Evolutionary conservation across 257 asterid genomes (phyloP).

Genomic region (Asclepias syriaca): DNA sequence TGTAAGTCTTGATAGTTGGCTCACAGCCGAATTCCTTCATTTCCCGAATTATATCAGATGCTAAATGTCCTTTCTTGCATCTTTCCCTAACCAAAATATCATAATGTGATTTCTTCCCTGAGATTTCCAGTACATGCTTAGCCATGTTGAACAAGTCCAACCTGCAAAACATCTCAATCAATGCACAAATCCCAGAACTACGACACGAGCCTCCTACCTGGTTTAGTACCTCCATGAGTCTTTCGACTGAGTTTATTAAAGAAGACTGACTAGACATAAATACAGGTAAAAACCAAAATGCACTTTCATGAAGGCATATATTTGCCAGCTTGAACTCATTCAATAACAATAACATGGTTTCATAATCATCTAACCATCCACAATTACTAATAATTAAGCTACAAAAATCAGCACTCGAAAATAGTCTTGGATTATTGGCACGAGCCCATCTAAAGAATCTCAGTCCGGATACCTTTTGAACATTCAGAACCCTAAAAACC

Average conservation of each 20-base stretch:
- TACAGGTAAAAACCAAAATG: conserved; percentile 55
- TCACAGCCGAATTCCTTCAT: conserved; percentile 34
- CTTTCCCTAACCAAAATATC: conserved; percentile 55
- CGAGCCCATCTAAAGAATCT: conserved; percentile 64
- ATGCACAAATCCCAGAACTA: conserved; percentile 51
- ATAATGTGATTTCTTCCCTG: conserved; percentile 42
- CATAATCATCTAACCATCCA: conserved; percentile 66
- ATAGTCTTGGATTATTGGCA: conserved; percentile 29
- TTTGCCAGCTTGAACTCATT: conserved; percentile 40
- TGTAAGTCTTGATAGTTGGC: conserved; percentile 43
- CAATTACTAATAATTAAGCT: conserved; percentile 59
- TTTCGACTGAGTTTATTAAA: conserved; percentile 32
- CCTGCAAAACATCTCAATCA: conserved; percentile 60
- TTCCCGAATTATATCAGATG: conserved; percentile 43
- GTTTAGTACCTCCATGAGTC: conserved; percentile 41
- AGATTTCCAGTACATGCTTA: conserved; percentile 45
- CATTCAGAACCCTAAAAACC: conserved; percentile 48
- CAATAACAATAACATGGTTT: conserved; percentile 44
- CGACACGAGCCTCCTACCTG: conserved; percentile 66
- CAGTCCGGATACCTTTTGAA: conserved; percentile 44
- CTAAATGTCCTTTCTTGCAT: conserved; percentile 55
- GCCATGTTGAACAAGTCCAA: conserved; percentile 65
- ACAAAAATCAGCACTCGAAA: conserved; percentile 40
- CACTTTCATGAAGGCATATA: conserved; percentile 51
- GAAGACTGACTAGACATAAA: conserved; percentile 30